A percentile compares a stretch with the other conserved stretches of the same genome.
Conservation (phyloP, 805 yeast genomes). For the Candida argentea region DNA sequence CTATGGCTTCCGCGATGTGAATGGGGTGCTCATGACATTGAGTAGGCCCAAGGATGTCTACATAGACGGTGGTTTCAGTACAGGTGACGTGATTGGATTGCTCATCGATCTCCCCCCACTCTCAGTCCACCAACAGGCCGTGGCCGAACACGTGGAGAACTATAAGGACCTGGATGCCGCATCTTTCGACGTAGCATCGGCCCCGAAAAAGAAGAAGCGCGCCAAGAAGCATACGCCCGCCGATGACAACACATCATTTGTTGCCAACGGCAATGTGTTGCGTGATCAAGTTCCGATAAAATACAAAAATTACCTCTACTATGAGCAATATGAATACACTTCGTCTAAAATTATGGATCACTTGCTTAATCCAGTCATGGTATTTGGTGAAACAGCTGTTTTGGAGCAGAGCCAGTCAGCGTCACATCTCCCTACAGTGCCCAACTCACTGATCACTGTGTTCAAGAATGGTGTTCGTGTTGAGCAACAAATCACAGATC, state of each 20-base stretch:
- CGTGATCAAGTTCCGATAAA: slow-evolving; percentile 86
- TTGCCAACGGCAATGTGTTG: slow-evolving; percentile 33
- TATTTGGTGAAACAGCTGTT: slow-evolving; percentile 59
- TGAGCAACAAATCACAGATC: slow-evolving; percentile 57
- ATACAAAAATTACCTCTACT: slow-evolving; percentile 66
- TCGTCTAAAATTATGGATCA: slow-evolving; percentile 64
- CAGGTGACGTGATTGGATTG: slow-evolving; percentile 82
- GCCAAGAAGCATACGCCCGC: slow-evolving; percentile 7
- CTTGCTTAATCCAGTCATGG: slow-evolving; percentile 58
- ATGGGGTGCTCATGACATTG: slow-evolving; percentile 66
- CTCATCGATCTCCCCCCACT: slow-evolving; percentile 57
- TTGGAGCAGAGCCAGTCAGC: slow-evolving; percentile 12
- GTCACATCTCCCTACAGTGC: slow-evolving; percentile 29
- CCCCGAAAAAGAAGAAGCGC: slow-evolving; percentile 7
- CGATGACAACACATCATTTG: slow-evolving; percentile 4
- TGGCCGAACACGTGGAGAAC: slow-evolving; percentile 18
- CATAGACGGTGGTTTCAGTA: slow-evolving; percentile 33
- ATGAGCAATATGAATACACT: slow-evolving; percentile 77
- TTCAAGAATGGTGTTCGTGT: slow-evolving; percentile 66
- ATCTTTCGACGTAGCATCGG: slow-evolving; percentile 3
- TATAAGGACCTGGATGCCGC: slow-evolving; percentile 3
- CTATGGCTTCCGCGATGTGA: slow-evolving; percentile 76
- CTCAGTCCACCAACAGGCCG: slow-evolving; percentile 32
- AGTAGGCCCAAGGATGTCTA: slow-evolving; percentile 51
- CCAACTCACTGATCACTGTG: slow-evolving; percentile 53